Base-by-base conservation (phyloP, 768 basidiomycete species). In the Termitomyces sp. region DNA sequence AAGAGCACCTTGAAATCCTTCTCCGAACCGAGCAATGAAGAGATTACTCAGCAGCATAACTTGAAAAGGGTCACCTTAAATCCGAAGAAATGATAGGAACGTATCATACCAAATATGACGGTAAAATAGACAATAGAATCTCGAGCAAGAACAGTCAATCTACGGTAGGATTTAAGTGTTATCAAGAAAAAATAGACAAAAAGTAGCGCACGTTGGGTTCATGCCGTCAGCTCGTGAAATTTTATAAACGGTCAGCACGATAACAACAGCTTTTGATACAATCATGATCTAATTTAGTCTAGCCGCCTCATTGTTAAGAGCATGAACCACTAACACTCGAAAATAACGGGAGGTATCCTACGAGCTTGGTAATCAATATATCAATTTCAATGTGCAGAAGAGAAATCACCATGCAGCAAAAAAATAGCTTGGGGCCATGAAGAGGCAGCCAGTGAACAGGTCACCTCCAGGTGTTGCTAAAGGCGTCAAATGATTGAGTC, bases 41-140 rank as follows among this genome's bases (percentile, higher is more conserved):
- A 52, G 37, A 41, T 52, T 52, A n/a, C 12, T 4, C 26, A 52
- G n/a, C 6, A 52, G 51, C 51, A 52, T 52, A 13, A 52, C 51
- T 52, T 52, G 12, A n/a, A 39, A 20, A 15, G 0, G 37, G 37
- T 41, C 20, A 39, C 3, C 3, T 13, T 2, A 12, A 41, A 1
- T 28, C 5, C 6, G 12, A 18, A 20, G n/a, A n/a, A 7, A 6
- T 6, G 7, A 28, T 28, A 4, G 26, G 13, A 5, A 29, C 5
- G n/a, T 24, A n/a, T 28, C 37, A 8, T 41, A 52, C 51, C 36
- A 15, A 52, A 52, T 13, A 52, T 41, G 12, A 52, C 6, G 3
- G n/a, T 15, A n/a, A 52, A 52, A n/a, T 52, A 52, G n/a, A 29
- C 26, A n/a, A 52, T 52, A 29, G 51, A 52, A 52, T 52, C 51